Evolutionary conservation across 768 basidiomycete species (phyloP), one percentile per base, ranked within the genome.

Genomic region (Russula vinacea): DNA sequence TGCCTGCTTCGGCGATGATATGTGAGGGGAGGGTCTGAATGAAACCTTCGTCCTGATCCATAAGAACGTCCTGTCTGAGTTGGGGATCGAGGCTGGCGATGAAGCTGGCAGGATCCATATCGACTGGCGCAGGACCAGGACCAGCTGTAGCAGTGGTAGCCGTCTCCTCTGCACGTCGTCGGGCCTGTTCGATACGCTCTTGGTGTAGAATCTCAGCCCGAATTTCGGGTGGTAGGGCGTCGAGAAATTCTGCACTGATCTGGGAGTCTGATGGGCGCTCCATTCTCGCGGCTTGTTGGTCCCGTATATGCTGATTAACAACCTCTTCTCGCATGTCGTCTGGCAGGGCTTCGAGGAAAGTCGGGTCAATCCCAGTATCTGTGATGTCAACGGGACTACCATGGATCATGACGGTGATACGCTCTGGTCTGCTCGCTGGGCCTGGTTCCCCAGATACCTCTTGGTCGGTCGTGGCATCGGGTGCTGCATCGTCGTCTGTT

Each of bases 321-420:
- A 99, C 94, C 72, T 99, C 97, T 73, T 97, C 96, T 56, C 97
- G 86, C 89, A 99, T 98, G 68, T 98, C 96, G 72, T 99, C 97
- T 0, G 97, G 97, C 10, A 99, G 78, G 29, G 97, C 97, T 76
- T 98, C 94, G 62, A 99, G 79, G 83, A 99, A 99, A 6, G 93
- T 94, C 2, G 95, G 93, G 73, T 99, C 97, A 71, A 99, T 98
- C 5, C 97, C 97, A 42, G 94, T 96, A 70, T 98, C 94, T 2
- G 97, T 99, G 73, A 99, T 99, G 72, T 99, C 97, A 32, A 98
- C 92, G 8, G 87, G 81, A 67, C 85, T 91, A 57, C 97, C 97
- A 74, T 94, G 92, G 58, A 99, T 92, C 77, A 85, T 82, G 71
- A 99, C 89, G 1, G 91, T 93, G 32, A 96, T 81, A 40, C 97